A percentile compares a stretch with the other conserved stretches of the same genome.
phyloP scores from a whole-genome alignment of 352 stramenopile genomes.

The Peronosclerospora sorghi region DNA sequence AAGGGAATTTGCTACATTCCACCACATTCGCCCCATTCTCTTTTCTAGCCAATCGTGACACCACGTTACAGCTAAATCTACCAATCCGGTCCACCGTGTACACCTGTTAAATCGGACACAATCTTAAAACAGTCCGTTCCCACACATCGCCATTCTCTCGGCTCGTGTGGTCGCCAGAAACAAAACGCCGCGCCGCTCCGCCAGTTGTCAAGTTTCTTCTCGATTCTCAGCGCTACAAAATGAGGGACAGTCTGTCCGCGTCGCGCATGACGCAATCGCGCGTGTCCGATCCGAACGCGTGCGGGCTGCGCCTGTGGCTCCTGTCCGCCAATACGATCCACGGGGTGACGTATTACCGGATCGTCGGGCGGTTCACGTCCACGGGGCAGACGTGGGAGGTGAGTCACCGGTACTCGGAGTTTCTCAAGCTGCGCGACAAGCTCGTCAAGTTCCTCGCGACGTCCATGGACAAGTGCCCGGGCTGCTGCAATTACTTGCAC shows the following conservation, averaged over 20 bases:
- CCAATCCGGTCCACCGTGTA: no score
- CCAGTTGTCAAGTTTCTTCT: background rate
- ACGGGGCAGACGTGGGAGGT: conserved; percentile 71
- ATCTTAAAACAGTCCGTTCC: no score
- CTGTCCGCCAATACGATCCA: conserved; percentile 42
- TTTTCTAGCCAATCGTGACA: no score
- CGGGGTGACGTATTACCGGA: conserved; percentile 52
- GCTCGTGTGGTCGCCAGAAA: conserved; percentile 9
- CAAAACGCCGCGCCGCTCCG: conserved; percentile 4
- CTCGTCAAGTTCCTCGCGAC: conserved; percentile 71
- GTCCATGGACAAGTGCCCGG: conserved; percentile 59
- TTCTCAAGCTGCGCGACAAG: conserved; percentile 58
- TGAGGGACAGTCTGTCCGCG: background rate
- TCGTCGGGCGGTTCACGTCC: conserved; percentile 52
- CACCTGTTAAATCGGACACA: conserved; percentile 1
- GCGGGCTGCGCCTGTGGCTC: conserved; percentile 57
- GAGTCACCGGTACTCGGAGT: conserved; percentile 79
- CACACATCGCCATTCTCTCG: background rate
- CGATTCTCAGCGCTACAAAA: background rate
- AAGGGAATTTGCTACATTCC: no score
- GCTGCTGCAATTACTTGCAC: conserved; percentile 71
- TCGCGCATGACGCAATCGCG: conserved; percentile 41
- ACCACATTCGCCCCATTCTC: no score
- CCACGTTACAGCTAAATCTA: no score
- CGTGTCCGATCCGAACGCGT: conserved; percentile 24